Evolutionary conservation across 1,284 basidiomycete species (phyloP), one percentile per base, ranked within the genome.

Genomic region (Ceratobasidium sp.): DNA sequence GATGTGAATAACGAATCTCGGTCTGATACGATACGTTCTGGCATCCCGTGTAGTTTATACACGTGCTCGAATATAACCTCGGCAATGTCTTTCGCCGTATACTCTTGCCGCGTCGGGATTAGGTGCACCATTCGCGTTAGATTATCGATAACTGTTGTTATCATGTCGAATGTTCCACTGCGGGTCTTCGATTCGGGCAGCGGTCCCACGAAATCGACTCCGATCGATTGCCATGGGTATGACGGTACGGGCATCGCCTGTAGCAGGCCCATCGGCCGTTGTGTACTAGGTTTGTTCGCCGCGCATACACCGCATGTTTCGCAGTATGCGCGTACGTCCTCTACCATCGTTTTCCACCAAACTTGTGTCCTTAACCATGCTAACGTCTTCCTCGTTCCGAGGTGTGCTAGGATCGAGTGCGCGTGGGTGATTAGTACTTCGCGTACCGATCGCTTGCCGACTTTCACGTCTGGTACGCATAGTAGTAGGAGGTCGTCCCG

Each of bases 181-280:
- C 81, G 70, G 42, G 80, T 83, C 26, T 79, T 74, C 0, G 84
- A 85, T 15, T 80, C 70, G 0, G 83, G 85, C 10, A 87, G 75
- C 0, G 84, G 85, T 2, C 85, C 84, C 2, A 86, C 83, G 61
- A 86, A 86, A 74, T 86, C 85, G 17, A 86, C 83, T 0, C 82
- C 83, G 0, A 86, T 84, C 0, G 81, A 66, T n/a, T 78, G 74
- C 80, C 81, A 83, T 0, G 80, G 80, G 0, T 70, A 71, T 2
- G 38, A 50, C 10, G 80, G 82, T 10, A 81, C 42, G 1, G 50
- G 40, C 20, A 82, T 71, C 0, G 80, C 77, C 12, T 81, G 78
- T 1, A 82, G 79, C 3, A 78, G 42, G 7, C 82, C 81, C 33
- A 42, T 73, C 0, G 78, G 77, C 12, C 40, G 56, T 46, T 13